phyloP scores from a whole-genome alignment of 805 yeast genomes.

The Starmerella sirachaensis region DNA sequence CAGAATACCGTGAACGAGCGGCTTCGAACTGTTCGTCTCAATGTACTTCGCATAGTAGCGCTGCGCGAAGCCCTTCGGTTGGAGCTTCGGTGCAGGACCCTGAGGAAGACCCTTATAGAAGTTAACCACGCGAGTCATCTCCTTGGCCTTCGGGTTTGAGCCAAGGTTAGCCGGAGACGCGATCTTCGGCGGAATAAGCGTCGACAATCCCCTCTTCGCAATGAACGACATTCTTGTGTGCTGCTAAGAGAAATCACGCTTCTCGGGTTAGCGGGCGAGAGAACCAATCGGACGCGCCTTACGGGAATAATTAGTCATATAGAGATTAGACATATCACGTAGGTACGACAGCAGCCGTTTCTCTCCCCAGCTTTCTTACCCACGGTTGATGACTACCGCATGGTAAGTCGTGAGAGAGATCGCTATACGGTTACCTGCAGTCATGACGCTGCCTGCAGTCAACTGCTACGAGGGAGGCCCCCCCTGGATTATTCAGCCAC shows the following conservation, averaged over 20 bases:
- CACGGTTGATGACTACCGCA: too few relatives aligned
- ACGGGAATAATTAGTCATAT: too few relatives aligned
- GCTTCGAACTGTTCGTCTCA: slow-evolving; percentile 26
- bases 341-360: too few relatives aligned
- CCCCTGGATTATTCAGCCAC: too few relatives aligned
- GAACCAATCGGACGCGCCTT: slow-evolving; percentile 6
- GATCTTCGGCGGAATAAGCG: slow-evolving; percentile 97
- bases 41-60: slow-evolving; percentile 69
- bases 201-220: slow-evolving; percentile 84
- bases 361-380: too few relatives aligned
- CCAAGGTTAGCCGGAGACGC: slow-evolving; percentile 93
- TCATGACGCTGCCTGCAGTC: too few relatives aligned
- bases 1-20: slow-evolving; percentile 52
- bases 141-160: slow-evolving; percentile 90
- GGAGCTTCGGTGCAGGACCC: slow-evolving; percentile 70
- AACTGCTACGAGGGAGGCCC: too few relatives aligned
- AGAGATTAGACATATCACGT: too few relatives aligned
- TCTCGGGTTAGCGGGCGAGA: background rate
- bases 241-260: background rate
- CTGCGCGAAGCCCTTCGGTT: slow-evolving; percentile 35
- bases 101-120: slow-evolving; percentile 95
- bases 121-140: slow-evolving; percentile 87
- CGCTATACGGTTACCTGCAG: too few relatives aligned
- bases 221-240: slow-evolving; percentile 55
- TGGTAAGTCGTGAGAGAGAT: too few relatives aligned